Conservation (phyloP, 805 yeast species). For the Candida tallmaniae region DNA sequence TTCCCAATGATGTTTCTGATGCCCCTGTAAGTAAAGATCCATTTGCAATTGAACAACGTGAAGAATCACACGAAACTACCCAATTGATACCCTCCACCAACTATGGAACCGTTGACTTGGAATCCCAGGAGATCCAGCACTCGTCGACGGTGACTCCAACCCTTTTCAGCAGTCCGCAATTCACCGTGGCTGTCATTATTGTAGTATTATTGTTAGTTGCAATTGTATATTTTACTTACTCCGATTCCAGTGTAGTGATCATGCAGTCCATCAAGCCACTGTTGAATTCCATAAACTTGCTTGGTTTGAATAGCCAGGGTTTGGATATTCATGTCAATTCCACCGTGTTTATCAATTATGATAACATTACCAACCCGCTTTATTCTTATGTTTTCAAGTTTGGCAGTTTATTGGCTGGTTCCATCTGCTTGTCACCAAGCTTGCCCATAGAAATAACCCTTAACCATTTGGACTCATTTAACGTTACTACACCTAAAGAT, state of each 20-base stretch:
- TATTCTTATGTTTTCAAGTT: slow-evolving; percentile 18
- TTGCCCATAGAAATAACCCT: slow-evolving; percentile 16
- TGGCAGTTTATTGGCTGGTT: slow-evolving; percentile 20
- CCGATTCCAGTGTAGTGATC: slow-evolving; percentile 9
- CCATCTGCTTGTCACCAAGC: slow-evolving; percentile 14
- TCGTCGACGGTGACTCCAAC: not conserved
- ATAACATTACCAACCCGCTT: slow-evolving; percentile 16
- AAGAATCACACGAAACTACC: slow-evolving; percentile 6
- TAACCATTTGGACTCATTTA: slow-evolving; percentile 14
- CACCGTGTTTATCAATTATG: slow-evolving; percentile 23
- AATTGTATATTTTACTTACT: slow-evolving; percentile 12
- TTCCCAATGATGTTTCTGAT: not conserved
- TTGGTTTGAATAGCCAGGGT: slow-evolving; percentile 22
- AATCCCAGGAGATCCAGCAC: slow-evolving; percentile 8
- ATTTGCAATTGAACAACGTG: slow-evolving; percentile 2
- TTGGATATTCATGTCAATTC: slow-evolving; percentile 25
- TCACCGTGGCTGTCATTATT: slow-evolving; percentile 9
- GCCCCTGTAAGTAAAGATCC: not conserved
- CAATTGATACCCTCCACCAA: not conserved
- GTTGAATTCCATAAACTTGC: slow-evolving; percentile 20
- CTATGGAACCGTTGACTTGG: slow-evolving; percentile 5
- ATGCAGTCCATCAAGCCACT: slow-evolving; percentile 19
- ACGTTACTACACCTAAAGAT: slow-evolving; percentile 9
- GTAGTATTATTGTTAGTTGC: slow-evolving; percentile 10
- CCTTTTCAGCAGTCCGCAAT: slow-evolving; percentile 9